Evolutionary conservation across 78 protist genomes (phyloP), one percentile per base, ranked within the genome.

Genomic region (Dictyostelium intermedium): DNA sequence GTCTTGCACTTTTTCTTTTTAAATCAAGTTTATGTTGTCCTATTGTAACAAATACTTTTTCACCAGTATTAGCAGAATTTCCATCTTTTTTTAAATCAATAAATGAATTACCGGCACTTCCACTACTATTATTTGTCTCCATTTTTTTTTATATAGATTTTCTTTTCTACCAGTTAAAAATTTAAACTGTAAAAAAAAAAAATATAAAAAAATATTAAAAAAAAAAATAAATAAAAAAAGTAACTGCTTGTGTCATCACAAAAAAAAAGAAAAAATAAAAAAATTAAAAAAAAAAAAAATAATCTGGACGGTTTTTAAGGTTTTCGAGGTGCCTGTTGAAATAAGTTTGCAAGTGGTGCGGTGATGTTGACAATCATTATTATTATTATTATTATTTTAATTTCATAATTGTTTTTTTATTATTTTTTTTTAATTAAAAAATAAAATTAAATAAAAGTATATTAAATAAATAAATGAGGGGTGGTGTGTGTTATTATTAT

Each of bases 21-120:
- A 63, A 63, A 63, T 63, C 73, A 63, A 63, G 73, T 63, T 63
- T 63, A 63, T 63, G 73, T n/a, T 63, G 73, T 10, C 73, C 73
- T 9, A 63, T 63, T 63, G 73, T 63, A 63, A 63, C 73, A 63
- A 63, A 63, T 63, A 63, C 34, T 63, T 63, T 63, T 9, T 63
- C 73, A 7, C 61, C 56, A 2, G 5, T 18, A 50, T 13, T 50
- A 11, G 16, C 9, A 47, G 5, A 1, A 16, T 50, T 50, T 50
- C 61, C 61, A 16, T 50, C 61, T 50, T 50, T 50, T 50, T 50
- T 50, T 5, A 16, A 50, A 50, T 50, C 61, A 10, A 13, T 2
- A 50, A 50, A 50, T 16, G 61, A 50, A 50, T 50, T 50, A 50
- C n/a, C 16, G 1, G 53, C 53, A 50, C 61, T 50, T 50, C 61